Percentiles rank a stretch among this genome's conserved stretches.
Conservation (phyloP, 352 stramenopile genomes). For the Phytophthora sp. region DNA sequence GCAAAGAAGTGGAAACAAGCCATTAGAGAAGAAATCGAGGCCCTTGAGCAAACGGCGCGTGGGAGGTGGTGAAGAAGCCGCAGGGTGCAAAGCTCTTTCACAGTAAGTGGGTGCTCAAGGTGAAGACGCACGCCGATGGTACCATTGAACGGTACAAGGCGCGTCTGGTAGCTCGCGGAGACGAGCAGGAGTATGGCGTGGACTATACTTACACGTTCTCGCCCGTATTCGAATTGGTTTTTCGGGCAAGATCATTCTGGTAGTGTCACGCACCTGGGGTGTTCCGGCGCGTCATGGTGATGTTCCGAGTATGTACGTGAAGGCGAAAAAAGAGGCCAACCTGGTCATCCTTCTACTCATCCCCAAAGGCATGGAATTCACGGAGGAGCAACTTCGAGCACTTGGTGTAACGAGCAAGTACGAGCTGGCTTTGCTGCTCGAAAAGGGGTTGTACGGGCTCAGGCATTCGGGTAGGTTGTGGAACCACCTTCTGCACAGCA, state of each 20-base stretch:
- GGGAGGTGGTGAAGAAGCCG: slow-evolving; percentile 13
- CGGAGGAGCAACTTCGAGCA: no score
- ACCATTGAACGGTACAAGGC: slow-evolving; percentile 3
- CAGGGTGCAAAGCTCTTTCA: slow-evolving; percentile 13
- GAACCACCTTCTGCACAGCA: not conserved
- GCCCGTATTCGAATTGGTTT: not conserved
- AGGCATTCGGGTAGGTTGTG: not conserved
- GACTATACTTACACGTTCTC: slow-evolving; percentile 6
- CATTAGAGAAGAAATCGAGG: slow-evolving; percentile 9
- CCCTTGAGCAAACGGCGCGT: slow-evolving; percentile 10
- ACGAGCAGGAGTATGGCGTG: not conserved
- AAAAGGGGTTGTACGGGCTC: not conserved
- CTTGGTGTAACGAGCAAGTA: no score
- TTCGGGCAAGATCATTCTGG: not conserved
- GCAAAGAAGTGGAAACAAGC: slow-evolving; percentile 5
- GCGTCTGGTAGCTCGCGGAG: not conserved
- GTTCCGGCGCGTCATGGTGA: not conserved
- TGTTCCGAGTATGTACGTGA: not conserved
- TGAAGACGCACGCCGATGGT: no score
- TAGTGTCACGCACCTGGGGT: not conserved
- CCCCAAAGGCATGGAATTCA: not conserved
- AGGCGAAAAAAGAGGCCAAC: not conserved
- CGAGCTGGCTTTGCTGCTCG: not conserved
- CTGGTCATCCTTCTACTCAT: not conserved
- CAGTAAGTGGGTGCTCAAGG: slow-evolving; percentile 33